These are phyloP conservation scores for Spathaspora gorwiae DNA, from an alignment of 805 yeast species.

Conservation along the genomic window DNA sequence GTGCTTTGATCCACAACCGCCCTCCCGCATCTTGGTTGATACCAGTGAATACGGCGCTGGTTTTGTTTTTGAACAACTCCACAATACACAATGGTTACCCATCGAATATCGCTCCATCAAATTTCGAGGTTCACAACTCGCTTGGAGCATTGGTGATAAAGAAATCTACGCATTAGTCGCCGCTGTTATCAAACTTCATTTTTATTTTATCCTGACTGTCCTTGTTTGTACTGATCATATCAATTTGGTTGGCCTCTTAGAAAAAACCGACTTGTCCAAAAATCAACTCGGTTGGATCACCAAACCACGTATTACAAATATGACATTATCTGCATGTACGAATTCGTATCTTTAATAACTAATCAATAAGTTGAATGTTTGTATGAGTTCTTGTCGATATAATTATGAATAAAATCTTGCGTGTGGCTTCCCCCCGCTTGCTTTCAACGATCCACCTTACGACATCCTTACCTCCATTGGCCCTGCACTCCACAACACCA, in stretches of 20 bases:
- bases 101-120: background rate
- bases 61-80: background rate
- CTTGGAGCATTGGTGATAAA: background rate
- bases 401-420: no score
- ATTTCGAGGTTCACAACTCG: background rate
- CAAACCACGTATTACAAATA: no score
- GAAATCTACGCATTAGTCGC: background rate
- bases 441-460: no score
- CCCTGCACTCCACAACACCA: no score
- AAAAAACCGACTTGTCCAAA: background rate
- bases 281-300: background rate
- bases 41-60: background rate
- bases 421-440: no score
- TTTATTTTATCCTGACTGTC: background rate
- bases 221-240: background rate
- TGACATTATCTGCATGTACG: no score
- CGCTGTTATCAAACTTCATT: background rate
- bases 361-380: no score
- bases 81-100: background rate
- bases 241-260: background rate
- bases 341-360: no score
- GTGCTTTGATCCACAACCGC: background rate
- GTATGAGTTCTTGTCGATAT: no score
- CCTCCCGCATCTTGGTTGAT: background rate
- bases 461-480: no score